Percentiles rank a stretch among this genome's conserved stretches.
Conservation (phyloP, 2,329 filamentous ascomycete genomes). For the Talaromyces marneffei region DNA sequence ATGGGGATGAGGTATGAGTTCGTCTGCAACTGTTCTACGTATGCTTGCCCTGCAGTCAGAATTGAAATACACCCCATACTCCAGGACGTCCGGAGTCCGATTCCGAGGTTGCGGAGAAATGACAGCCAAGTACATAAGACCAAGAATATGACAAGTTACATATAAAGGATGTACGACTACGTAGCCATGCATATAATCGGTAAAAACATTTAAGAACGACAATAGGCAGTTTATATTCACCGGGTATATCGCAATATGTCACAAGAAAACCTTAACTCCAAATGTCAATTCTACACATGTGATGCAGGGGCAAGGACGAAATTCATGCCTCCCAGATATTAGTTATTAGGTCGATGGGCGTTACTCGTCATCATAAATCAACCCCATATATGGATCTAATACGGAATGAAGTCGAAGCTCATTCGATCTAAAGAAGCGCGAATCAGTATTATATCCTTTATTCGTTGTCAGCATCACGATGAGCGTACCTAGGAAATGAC, state of each 20-base stretch:
- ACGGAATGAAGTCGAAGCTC: conserved; percentile 18
- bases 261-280: neutral
- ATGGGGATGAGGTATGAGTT: neutral
- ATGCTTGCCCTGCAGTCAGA: neutral
- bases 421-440: conserved; percentile 10
- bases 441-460: neutral
- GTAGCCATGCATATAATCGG: neutral
- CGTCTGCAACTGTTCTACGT: neutral
- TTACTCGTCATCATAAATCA: conserved; percentile 1
- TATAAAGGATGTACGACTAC: neutral
- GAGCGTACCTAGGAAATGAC: conserved; percentile 33
- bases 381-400: conserved; percentile 3
- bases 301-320: neutral
- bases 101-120: neutral
- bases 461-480: neutral
- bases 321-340: no score
- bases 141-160: neutral
- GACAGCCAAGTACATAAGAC: neutral
- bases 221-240: neutral
- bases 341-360: no score
- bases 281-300: neutral
- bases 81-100: neutral
- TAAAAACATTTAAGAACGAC: neutral
- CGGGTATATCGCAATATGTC: neutral
- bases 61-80: neutral